phyloP scores from a whole-genome alignment of 805 yeast species.

The Zygosaccharomyces gambellarensis region DNA sequence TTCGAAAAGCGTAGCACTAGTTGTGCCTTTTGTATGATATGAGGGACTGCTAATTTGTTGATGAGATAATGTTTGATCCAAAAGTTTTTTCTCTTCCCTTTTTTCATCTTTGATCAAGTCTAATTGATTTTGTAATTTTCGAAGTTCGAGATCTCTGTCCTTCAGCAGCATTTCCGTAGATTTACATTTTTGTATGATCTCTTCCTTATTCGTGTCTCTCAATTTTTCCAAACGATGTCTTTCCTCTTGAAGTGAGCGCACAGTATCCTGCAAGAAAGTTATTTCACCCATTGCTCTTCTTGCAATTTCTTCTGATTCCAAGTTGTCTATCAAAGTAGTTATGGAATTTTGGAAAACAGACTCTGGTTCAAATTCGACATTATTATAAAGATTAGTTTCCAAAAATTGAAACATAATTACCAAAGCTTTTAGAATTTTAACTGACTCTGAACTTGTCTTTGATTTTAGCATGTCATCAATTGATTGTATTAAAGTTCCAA shows the following conservation, averaged over 20 bases:
- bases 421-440: conserved; percentile 41
- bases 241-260: conserved; percentile 52
- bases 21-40: conserved; percentile 13
- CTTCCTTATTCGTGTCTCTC: conserved; percentile 56
- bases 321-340: conserved; percentile 61
- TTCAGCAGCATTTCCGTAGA: conserved; percentile 58
- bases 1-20: conserved; percentile 17
- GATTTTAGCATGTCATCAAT: conserved; percentile 51
- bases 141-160: conserved; percentile 54
- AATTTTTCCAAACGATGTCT: conserved; percentile 59
- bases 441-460: conserved; percentile 44
- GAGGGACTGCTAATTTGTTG: conserved; percentile 6
- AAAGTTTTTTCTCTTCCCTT: conserved; percentile 21
- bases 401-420: conserved; percentile 61
- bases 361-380: conserved; percentile 40
- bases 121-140: conserved; percentile 53
- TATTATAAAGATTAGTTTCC: conserved; percentile 53
- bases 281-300: conserved; percentile 63
- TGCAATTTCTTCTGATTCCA: conserved; percentile 84
- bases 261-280: conserved; percentile 43
- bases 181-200: conserved; percentile 53
- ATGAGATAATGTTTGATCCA: conserved; percentile 21
- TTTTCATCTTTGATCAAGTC: conserved; percentile 54
- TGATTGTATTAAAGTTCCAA: conserved; percentile 49
- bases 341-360: conserved; percentile 74